Conservation (phyloP, 2,329 filamentous ascomycete genomes). For the Fusarium liriodendri region DNA sequence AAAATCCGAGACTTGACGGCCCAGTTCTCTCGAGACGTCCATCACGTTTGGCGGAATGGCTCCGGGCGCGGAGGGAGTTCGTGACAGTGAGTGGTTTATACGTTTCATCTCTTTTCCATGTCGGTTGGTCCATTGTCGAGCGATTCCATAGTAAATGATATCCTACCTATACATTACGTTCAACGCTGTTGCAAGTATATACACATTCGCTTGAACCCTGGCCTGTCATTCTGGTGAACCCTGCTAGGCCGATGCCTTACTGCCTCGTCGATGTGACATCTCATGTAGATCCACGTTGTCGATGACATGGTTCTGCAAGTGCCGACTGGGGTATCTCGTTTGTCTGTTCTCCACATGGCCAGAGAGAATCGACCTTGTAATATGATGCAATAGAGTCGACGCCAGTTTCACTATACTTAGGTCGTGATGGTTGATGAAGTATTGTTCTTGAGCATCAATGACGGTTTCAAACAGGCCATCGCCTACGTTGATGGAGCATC, state of each 20-base stretch:
- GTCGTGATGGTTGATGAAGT: background rate
- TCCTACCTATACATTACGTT: background rate
- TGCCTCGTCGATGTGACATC: background rate
- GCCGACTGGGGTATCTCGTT: background rate
- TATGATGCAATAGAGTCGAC: background rate
- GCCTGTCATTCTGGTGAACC: background rate
- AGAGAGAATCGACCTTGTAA: background rate
- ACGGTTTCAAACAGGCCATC: too few species aligned
- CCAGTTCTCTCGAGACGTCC: conserved; percentile 32
- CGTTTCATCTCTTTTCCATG: background rate
- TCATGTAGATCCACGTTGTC: background rate
- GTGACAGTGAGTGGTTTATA: conserved; percentile 8
- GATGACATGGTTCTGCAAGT: background rate
- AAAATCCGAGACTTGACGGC: conserved; percentile 37
- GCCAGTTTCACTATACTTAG: background rate
- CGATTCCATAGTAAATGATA: conserved; percentile 24
- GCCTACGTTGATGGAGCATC: too few species aligned
- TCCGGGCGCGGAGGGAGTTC: background rate
- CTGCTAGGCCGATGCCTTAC: background rate
- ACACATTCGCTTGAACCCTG: background rate
- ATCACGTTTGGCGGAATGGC: conserved; percentile 28
- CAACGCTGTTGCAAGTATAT: background rate
- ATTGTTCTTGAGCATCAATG: too few species aligned
- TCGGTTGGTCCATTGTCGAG: background rate
- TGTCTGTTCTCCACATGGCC: background rate